phyloP scores from a whole-genome alignment of 495 filamentous ascomycete genomes.

The Penicillium macrosclerotiorum region DNA sequence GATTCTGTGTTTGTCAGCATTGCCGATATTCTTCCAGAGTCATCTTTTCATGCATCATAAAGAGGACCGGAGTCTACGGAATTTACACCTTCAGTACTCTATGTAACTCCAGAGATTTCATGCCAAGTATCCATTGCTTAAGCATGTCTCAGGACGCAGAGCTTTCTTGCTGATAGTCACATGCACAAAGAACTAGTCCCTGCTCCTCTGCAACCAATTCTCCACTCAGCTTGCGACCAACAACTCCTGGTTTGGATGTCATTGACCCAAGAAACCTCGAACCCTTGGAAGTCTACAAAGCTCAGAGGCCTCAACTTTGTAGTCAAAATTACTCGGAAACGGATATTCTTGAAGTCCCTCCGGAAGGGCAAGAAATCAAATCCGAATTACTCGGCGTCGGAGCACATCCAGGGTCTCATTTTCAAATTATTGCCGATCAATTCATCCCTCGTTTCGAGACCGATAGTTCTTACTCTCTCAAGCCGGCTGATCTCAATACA shows the following conservation, averaged over 20 bases:
- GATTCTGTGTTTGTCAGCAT: not conserved
- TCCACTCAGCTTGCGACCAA: conserved; percentile 9
- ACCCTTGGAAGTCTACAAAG: conserved; percentile 1
- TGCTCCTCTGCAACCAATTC: conserved; percentile 10
- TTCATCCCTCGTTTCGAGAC: not conserved
- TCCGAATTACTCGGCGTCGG: not conserved
- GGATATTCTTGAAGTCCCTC: not conserved
- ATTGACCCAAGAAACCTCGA: conserved; percentile 16
- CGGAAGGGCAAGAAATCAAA: conserved; percentile 4
- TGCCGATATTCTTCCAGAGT: not conserved
- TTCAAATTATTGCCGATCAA: conserved; percentile 2
- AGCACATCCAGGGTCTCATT: not conserved
- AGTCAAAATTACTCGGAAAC: conserved; percentile 1
- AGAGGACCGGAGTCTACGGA: too few species aligned
- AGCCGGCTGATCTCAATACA: not conserved
- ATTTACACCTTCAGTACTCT: too few species aligned
- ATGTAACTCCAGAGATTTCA: too few species aligned
- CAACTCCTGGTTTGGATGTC: conserved; percentile 13
- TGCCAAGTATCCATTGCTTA: too few species aligned
- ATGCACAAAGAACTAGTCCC: conserved; percentile 50
- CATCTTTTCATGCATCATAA: too few species aligned
- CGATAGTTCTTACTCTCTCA: conserved; percentile 1
- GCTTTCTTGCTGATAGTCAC: conserved; percentile 52
- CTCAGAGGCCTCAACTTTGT: not conserved
- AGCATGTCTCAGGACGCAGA: conserved; percentile 38